A percentile compares a stretch with the other conserved stretches of the same genome.
phyloP scores from a whole-genome alignment of 371 early-diverging fungal species.

The Apophysomyces sp. region DNA sequence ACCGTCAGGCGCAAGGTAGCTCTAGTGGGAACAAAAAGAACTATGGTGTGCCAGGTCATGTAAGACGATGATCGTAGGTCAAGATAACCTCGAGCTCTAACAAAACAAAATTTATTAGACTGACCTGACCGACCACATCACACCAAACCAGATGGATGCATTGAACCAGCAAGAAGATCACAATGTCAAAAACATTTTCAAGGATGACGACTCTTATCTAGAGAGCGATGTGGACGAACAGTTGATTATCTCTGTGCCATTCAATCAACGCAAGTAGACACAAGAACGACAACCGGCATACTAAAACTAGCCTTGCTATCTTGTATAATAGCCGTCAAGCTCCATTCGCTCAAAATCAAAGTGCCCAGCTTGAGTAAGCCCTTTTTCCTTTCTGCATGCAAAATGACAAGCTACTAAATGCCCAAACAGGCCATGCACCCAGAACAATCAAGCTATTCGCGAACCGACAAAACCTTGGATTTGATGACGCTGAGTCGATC shows the following conservation, averaged over 20 bases:
- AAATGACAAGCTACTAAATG: neutral
- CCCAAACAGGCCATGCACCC: slow-evolving; percentile 71
- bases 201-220: slow-evolving; percentile 63
- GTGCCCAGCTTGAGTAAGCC: slow-evolving; percentile 55
- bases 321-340: slow-evolving; percentile 64
- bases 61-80: slow-evolving; percentile 20
- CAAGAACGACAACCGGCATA: neutral
- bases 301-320: neutral
- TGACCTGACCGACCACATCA: slow-evolving; percentile 71
- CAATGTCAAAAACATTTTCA: slow-evolving; percentile 75
- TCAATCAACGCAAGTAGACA: slow-evolving; percentile 67
- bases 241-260: slow-evolving; percentile 81
- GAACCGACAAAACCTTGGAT: slow-evolving; percentile 79
- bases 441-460: slow-evolving; percentile 83
- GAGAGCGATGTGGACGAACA: slow-evolving; percentile 96
- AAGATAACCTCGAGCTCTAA: neutral
- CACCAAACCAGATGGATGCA: slow-evolving; percentile 79
- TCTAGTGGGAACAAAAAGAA: slow-evolving; percentile 27
- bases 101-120: slow-evolving; percentile 27
- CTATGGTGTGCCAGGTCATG: slow-evolving; percentile 56
- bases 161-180: slow-evolving; percentile 82
- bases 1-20: slow-evolving; percentile 41
- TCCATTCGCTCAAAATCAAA: slow-evolving; percentile 85
- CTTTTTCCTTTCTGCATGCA: neutral
- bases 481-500: slow-evolving; percentile 83